phyloP scores from a whole-genome alignment of 495 filamentous ascomycete genomes.

The Ramalina intermedia region DNA sequence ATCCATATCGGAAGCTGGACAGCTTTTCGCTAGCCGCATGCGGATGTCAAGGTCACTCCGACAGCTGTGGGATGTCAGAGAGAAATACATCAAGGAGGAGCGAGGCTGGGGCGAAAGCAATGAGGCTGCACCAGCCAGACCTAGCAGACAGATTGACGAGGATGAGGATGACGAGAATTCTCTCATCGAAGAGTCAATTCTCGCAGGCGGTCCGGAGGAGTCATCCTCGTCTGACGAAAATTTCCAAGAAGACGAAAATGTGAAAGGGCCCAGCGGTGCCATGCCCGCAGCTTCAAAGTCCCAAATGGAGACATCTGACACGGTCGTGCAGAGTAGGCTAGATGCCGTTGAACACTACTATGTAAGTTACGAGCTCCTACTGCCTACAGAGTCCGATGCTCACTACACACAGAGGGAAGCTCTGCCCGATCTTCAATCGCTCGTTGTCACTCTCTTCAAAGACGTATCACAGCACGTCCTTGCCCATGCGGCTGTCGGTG shows the following conservation, averaged over 20 bases:
- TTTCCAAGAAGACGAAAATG: background rate
- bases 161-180: conserved; percentile 14
- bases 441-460: conserved; percentile 88
- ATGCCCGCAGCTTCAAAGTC: conserved; percentile 17
- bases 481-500: conserved; percentile 39
- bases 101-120: conserved; percentile 54
- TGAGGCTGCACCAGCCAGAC: background rate
- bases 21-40: conserved; percentile 76
- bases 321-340: conserved; percentile 47
- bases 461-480: conserved; percentile 66
- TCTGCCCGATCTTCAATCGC: conserved; percentile 74
- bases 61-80: conserved; percentile 89
- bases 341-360: conserved; percentile 72
- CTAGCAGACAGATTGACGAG: conserved; percentile 21
- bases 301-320: conserved; percentile 42
- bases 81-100: conserved; percentile 79
- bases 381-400: conserved; percentile 7
- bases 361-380: conserved; percentile 35
- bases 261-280: conserved; percentile 18
- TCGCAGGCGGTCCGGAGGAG: too few relatives aligned
- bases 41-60: conserved; percentile 80
- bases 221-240: too few relatives aligned
- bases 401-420: conserved; percentile 43
- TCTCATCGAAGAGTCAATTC: background rate
- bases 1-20: conserved; percentile 89